These are phyloP conservation scores for Lyophyllum atratum DNA, from an alignment of 768 basidiomycete species.

Conservation along the genomic window DNA sequence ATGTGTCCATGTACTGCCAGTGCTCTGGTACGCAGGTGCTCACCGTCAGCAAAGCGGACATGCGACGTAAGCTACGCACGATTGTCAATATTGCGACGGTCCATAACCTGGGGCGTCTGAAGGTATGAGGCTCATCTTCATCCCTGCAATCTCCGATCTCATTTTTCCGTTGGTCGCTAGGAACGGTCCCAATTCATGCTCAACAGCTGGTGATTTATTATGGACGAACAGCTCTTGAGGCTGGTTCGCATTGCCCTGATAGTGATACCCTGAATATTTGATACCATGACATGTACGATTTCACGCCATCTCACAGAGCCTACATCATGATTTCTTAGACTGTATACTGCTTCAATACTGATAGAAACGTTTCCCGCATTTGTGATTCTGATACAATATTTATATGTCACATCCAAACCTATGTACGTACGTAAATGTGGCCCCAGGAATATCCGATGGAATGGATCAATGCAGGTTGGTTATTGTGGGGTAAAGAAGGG, in stretches of 20 bases:
- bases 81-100: constrained; percentile 82
- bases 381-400: too few relatives aligned
- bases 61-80: constrained; percentile 71
- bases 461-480: too few relatives aligned
- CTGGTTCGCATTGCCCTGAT: background rate
- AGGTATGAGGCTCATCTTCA: constrained; percentile 42
- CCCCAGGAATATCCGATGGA: too few relatives aligned
- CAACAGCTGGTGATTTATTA: constrained; percentile 36
- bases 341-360: too few relatives aligned
- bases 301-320: too few relatives aligned
- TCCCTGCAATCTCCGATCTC: background rate
- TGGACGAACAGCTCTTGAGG: background rate
- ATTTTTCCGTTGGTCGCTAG: constrained; percentile 23
- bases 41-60: constrained; percentile 72
- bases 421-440: too few relatives aligned
- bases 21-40: constrained; percentile 87
- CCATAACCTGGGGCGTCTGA: constrained; percentile 67
- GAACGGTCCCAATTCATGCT: constrained; percentile 49
- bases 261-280: constrained; percentile 10
- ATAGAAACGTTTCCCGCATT: too few relatives aligned
- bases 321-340: too few relatives aligned
- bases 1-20: constrained; percentile 79
- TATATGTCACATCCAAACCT: too few relatives aligned
- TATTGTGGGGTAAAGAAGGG: too few relatives aligned
- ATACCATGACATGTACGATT: constrained; percentile 10